Percentiles rank a stretch among this genome's conserved stretches.
Conservation (phyloP, 2,329 filamentous ascomycete species). For the Diaporthe sp. region DNA sequence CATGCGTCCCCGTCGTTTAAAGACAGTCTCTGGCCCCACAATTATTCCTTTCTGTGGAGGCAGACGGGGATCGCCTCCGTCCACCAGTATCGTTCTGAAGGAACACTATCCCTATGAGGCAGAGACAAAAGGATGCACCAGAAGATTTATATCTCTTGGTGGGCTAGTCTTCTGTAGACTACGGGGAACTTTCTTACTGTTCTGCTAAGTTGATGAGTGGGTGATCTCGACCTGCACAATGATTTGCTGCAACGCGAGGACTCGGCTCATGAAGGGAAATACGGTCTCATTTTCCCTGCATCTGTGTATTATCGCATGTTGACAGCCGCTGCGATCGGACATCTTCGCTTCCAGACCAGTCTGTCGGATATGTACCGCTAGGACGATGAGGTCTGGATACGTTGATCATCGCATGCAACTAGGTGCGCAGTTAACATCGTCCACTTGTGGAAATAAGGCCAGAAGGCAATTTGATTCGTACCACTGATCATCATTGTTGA, state of each 20-base stretch:
- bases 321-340: neutral
- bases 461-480: neutral
- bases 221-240: neutral
- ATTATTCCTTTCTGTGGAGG: neutral
- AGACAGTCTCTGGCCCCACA: no score
- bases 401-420: neutral
- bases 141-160: no score
- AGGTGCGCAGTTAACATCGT: neutral
- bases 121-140: neutral
- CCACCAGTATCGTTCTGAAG: neutral
- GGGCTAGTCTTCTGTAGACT: neutral
- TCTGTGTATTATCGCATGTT: neutral
- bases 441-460: no score
- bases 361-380: neutral
- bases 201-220: neutral
- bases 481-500: neutral
- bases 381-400: neutral
- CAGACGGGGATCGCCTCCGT: neutral
- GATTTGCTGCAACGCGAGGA: neutral
- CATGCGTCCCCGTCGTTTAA: neutral
- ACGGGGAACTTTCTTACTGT: no score
- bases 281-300: neutral
- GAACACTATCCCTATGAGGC: neutral
- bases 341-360: neutral
- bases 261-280: neutral